Base-by-base conservation (phyloP, 2,329 filamentous ascomycete species). In the Alternaria metachromatica region DNA sequence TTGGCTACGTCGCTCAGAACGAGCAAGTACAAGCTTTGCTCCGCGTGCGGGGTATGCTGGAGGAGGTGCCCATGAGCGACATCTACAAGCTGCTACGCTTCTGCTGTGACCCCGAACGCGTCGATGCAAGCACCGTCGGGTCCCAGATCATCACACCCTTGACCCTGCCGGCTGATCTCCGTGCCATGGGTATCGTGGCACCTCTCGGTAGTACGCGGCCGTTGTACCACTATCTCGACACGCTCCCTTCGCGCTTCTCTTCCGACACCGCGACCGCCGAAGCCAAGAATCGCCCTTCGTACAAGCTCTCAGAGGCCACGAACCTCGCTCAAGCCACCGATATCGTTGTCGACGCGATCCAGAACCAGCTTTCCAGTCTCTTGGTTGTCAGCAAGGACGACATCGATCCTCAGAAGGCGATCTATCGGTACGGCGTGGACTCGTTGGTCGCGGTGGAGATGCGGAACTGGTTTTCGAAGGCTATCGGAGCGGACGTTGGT, bases 391-490 rank as follows among this genome's bases (percentile, higher is more conserved):
- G 56, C 18, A 57, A 58, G 12, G 74, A 76, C 1, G 71, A 75
- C 33, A 64, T 74, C 9, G 69, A 76, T 33, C 60, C 68, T 2
- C 60, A 45, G 9, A 72, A 67, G 21, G 66, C 76, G 2, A 58
- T 78, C 15, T 51, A 67, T 44, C 53, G 60, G 15, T 74, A 77
- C 44, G 74, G 74, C 6, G 64, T 76, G 3, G 74, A 76, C 45
- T 75, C 72, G 5, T 58, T 76, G 6, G 66, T 74, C 7, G 71
- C 73, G 12, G 65, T 76, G 4, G 72, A 75, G 57, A 50, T 76
- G 51, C 59, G 72, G 2, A 74, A 71, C 41, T 72, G 70, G 69
- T 63, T 73, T 45, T 43, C 60, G 1, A 71, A 67, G 23, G 63
- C 53, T 6, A 55, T 70, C 3, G 64, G 55, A 4, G 64, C 62